Evolutionary conservation across 345 rosid species (phyloP).

Genomic region (Sisymbrium irio): DNA sequence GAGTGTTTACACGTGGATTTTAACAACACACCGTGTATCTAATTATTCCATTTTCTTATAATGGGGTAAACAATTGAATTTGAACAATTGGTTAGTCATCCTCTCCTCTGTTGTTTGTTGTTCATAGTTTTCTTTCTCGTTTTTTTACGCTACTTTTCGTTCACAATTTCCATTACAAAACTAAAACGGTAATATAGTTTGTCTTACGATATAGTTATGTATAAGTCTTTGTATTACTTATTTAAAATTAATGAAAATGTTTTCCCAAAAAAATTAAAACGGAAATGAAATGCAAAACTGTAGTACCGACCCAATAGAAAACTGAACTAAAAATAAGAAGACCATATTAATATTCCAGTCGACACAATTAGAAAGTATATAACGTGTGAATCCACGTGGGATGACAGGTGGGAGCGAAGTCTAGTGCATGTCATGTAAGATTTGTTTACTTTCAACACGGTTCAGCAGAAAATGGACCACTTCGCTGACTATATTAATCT

Average conservation of each 20-base stretch:
- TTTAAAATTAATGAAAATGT: no score
- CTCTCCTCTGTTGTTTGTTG: neutral
- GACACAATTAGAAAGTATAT: neutral
- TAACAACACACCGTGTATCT: slow-evolving; percentile 2
- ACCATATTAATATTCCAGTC: neutral
- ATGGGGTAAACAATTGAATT: neutral
- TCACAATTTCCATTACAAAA: no score
- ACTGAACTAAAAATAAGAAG: neutral
- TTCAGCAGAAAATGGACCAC: slow-evolving; percentile 36
- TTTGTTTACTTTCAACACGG: slow-evolving; percentile 36
- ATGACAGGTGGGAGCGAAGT: slow-evolving; percentile 32
- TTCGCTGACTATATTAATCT: slow-evolving; percentile 2
- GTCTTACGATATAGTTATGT: no score
- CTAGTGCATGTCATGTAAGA: slow-evolving; percentile 28
- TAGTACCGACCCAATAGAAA: neutral
- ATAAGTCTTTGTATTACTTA: no score
- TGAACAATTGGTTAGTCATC: neutral
- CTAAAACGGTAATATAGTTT: neutral
- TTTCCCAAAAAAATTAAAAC: neutral
- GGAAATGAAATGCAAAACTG: neutral
- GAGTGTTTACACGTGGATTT: slow-evolving; percentile 23
- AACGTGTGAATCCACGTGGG: slow-evolving; percentile 27
- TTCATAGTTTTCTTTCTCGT: neutral
- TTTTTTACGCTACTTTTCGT: neutral
- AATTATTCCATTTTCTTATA: neutral